Evolutionary conservation across 2,329 filamentous ascomycete species (phyloP).

Genomic region (Alternaria solani): DNA sequence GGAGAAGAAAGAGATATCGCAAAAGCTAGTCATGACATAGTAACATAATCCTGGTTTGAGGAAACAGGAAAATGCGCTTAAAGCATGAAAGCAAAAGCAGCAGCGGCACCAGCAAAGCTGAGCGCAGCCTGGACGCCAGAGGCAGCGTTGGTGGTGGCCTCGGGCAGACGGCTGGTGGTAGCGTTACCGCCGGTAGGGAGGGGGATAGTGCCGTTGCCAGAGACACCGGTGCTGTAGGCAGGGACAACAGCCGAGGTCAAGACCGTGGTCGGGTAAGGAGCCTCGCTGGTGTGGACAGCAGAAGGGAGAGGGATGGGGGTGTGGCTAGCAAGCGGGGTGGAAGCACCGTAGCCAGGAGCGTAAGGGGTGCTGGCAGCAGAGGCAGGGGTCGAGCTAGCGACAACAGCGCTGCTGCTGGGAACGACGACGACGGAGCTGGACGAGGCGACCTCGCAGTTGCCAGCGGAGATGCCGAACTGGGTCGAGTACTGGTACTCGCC

Average conservation of each 20-base stretch:
- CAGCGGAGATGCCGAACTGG: slow-evolving; percentile 67
- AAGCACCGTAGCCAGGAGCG: slow-evolving; percentile 9
- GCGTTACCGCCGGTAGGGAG: slow-evolving; percentile 38
- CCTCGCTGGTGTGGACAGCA: slow-evolving; percentile 14
- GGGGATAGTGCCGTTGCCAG: slow-evolving; percentile 41
- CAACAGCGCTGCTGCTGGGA: slow-evolving; percentile 2
- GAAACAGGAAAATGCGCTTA: slow-evolving; percentile 28
- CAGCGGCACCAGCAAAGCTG: slow-evolving; percentile 52
- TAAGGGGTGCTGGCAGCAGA: slow-evolving; percentile 20
- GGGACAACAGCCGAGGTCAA: slow-evolving; percentile 31
- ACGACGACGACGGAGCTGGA: slow-evolving; percentile 27
- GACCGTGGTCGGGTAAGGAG: slow-evolving; percentile 25
- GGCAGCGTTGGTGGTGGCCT: slow-evolving; percentile 45
- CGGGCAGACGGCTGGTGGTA: slow-evolving; percentile 34
- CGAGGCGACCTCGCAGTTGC: slow-evolving; percentile 32
- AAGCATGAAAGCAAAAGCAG: slow-evolving; percentile 53
- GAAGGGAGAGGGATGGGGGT: slow-evolving; percentile 20
- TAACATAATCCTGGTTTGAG: slow-evolving; percentile 19
- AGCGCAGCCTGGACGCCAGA: slow-evolving; percentile 44
- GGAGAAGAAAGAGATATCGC: background rate
- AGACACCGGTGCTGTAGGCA: slow-evolving; percentile 10
- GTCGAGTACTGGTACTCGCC: slow-evolving; percentile 67
- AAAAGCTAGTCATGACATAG: slow-evolving; percentile 19
- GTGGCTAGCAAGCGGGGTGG: slow-evolving; percentile 16
- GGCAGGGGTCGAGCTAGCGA: slow-evolving; percentile 5